Base-by-base conservation (phyloP, 495 filamentous ascomycete genomes). In the Penicillium silybi region DNA sequence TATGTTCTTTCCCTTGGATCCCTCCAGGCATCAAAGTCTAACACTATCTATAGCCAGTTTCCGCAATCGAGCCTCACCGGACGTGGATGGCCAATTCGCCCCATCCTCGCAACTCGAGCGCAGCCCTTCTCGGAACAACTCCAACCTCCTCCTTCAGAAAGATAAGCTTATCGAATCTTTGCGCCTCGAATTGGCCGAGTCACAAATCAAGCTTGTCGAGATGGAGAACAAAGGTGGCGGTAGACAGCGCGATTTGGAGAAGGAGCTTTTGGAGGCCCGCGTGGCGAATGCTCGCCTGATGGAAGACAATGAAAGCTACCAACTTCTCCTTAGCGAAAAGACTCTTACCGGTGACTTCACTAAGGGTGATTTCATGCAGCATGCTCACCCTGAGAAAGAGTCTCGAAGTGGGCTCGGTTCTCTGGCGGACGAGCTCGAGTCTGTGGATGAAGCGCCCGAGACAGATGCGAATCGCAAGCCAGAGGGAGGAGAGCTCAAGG, bases 271-370 rank as follows among this genome's bases (percentile, higher is more conserved):
- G 58, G 93, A 97, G 54, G 86, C 89, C 23, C 87, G 90, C 20
- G 90, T 97, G 84, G 86, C 90, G 41, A 97, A 97, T 60, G 92
- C 93, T 29, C 83, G 92, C 32, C 69, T 98, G 47, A 93, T 96
- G 89, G 93, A 98, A 70, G 93, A 98, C 67, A 97, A 97, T 60
- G 93, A 98, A 65, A 95, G 90, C 66, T 98, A 93, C 64, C 93
- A 98, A 64, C 80, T 98, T 17, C 83, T 98, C 2, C 84, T 97
- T 2, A 88, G 87, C 55, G 90, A 97, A 61, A 88, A 90, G 73
- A 97, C 93, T 0, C 78, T 98, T 35, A 95, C 95, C 55, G 93
- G 93, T 22, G 92, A 97, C 59, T 95, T 96, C 61, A 80, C 83
- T 54, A 88, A 90, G 55, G 85, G 84, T 48, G 89, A 96, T 56